Evolutionary conservation across 2,329 filamentous ascomycete species (phyloP), one percentile per base, ranked within the genome.

Genomic region (Tolypocladium pustulatum): DNA sequence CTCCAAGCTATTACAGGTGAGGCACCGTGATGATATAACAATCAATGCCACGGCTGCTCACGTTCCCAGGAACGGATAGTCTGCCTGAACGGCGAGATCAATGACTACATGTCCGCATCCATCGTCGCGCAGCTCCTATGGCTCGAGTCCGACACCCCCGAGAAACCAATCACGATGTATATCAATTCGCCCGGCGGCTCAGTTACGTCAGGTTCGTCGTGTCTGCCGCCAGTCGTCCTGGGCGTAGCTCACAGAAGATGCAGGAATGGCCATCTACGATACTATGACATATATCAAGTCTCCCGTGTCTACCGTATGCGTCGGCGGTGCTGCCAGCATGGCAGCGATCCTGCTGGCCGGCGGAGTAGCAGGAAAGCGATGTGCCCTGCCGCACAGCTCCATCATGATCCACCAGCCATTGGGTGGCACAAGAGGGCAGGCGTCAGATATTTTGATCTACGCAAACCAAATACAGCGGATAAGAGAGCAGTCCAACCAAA

Each of bases 361-460:
- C 54, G 94, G 95, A 25, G 84, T 90, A 60, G 81, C 88, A 1
- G 91, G 91, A 20, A 91, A 94, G 73, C 81, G 94, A 41, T 97
- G 87, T 72, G 91, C 90, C 58, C 81, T 99, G 38, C 92, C 92
- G n/a, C 92, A 99, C 72, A 90, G 87, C 65, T 89, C 90, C 57
- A 89, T 99, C 69, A 99, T 99, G 94, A 87, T 99, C 58, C 94
- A 99, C 75, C 94, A 99, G 72, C 94, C 95, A 0, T 86, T 89
- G 2, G 93, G 93, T 54, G 84, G 85, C 0, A 87, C 84, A 4
- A 75, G 79, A 60, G 84, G 84, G 1, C 85, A 84, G 64, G 84
- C 84, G 4, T 82, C 82, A 3, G 94, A 99, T 69, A 97, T 99
- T 63, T 83, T 96, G 54, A 97, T 99, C 62, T 96, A 99, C 70